A percentile compares a stretch with the other conserved stretches of the same genome.
Evolutionary conservation across 169 alveolate species (phyloP).

Genomic region (Plasmodium yoelii): DNA sequence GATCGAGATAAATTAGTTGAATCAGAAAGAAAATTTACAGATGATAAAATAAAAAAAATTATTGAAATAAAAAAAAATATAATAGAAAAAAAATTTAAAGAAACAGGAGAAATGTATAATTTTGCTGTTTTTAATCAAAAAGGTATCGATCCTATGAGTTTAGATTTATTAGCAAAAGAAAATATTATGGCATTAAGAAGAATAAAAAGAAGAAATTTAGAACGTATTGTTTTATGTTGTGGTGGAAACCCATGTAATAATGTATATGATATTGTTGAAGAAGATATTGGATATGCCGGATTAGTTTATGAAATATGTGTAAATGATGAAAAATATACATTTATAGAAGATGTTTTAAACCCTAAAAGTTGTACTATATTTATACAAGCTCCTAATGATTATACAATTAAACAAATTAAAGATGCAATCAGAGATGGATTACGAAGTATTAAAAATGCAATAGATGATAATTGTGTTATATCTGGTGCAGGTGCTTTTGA

Average conservation of each 20-base stretch:
- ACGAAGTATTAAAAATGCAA: slow-evolving; percentile 96
- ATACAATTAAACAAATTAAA: slow-evolving; percentile 95
- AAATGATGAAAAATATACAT: slow-evolving; percentile 99
- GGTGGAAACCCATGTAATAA: slow-evolving; percentile 99
- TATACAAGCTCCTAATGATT: slow-evolving; percentile 98
- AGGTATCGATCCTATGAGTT: slow-evolving; percentile 99
- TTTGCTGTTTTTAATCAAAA: slow-evolving; percentile 98
- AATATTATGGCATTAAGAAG: slow-evolving; percentile 97
- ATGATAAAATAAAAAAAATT: slow-evolving; percentile 97
- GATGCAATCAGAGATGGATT: slow-evolving; percentile 99
- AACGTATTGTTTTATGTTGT: slow-evolving; percentile 97
- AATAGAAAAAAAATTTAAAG: slow-evolving; percentile 86
- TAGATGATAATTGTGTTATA: slow-evolving; percentile 94
- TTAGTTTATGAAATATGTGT: slow-evolving; percentile 94
- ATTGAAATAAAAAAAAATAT: slow-evolving; percentile 94
- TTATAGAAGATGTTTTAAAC: slow-evolving; percentile 96
- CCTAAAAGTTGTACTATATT: slow-evolving; percentile 97
- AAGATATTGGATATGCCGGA: slow-evolving; percentile 98
- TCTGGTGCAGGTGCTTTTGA: slow-evolving; percentile 99
- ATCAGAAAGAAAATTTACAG: slow-evolving; percentile 97
- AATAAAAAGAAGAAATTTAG: slow-evolving; percentile 98
- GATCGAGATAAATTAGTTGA: slow-evolving; percentile 96
- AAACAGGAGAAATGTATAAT: slow-evolving; percentile 79
- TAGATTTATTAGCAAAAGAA: slow-evolving; percentile 98
- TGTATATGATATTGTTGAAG: slow-evolving; percentile 95